Evolutionary conservation across 2,329 filamentous ascomycete genomes (phyloP), one percentile per base, ranked within the genome.

Genomic region (Curvularia lunata): DNA sequence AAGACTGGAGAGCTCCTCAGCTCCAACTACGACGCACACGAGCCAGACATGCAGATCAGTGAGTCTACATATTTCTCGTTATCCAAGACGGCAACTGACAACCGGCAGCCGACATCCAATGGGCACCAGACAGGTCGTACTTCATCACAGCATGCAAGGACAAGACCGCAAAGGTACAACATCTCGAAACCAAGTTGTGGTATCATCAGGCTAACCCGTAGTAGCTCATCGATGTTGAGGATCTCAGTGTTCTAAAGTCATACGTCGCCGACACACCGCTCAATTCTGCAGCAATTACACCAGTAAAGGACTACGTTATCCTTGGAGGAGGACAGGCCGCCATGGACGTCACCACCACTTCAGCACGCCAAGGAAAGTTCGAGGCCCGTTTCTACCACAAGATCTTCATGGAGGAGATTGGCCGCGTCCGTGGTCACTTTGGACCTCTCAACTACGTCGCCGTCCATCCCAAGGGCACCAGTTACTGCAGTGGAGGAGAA

Each of bases 351-450:
- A 99, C 95, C 58, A 96, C 91, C 53, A 98, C 95, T 50, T 90
- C 90, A 32, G 89, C 92, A 48, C 88, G 95, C 67, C 95, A 99
- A 84, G 95, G 95, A 82, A 98, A 98, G 83, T 99, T 99, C 84
- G 95, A 99, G 81, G 95, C 95, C 43, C 89, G 95, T 67, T 99
- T 99, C 86, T 99, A 97, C 85, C 95, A 99, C 88, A 98, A 96
- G 86, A 90, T 99, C 78, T 98, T 99, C 78, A 92, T 97, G 81
- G 94, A 99, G 80, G 95, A 99, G 84, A 94, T 98, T 74, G 95
- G 95, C 69, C 90, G 95, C 84, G 95, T 99, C 65, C 87, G 92
- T 76, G 95, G 95, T 64, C 95, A 99, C 80, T 99, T 99, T 81
- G 95, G 95, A 76, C 95, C 91, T 67, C 84, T 97, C 62, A 97